Conservation (phyloP, 2,329 filamentous ascomycete species). For the Aspergillus floridensis region DNA sequence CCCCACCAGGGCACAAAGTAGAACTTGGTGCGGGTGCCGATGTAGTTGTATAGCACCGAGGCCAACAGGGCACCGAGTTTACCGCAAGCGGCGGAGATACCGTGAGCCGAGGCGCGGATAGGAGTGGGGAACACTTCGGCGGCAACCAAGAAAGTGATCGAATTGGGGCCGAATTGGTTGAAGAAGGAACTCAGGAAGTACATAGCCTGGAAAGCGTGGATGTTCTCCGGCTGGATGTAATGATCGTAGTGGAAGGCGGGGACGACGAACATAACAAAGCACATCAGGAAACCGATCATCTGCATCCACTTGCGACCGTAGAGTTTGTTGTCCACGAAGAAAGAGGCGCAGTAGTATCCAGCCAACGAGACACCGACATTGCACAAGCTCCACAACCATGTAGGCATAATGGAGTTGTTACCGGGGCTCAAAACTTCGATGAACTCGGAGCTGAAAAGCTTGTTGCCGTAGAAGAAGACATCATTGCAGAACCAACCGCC, state of each 20-base stretch:
- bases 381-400: conserved; percentile 89
- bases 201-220: conserved; percentile 94
- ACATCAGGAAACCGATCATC: conserved; percentile 87
- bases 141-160: conserved; percentile 91
- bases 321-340: conserved; percentile 92
- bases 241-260: conserved; percentile 85
- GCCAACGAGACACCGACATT: conserved; percentile 82
- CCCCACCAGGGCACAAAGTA: conserved; percentile 95
- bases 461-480: conserved; percentile 99
- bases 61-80: conserved; percentile 86
- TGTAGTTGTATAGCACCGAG: conserved; percentile 92
- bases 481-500: conserved; percentile 95
- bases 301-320: conserved; percentile 97
- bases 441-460: conserved; percentile 91
- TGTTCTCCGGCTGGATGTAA: conserved; percentile 68
- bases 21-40: conserved; percentile 79
- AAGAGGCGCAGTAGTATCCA: conserved; percentile 86
- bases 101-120: conserved; percentile 88
- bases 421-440: conserved; percentile 74
- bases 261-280: conserved; percentile 89
- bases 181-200: conserved; percentile 98
- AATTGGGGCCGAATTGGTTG: conserved; percentile 98
- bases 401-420: conserved; percentile 72
- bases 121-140: conserved; percentile 96
- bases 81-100: conserved; percentile 86